Evolutionary conservation across 495 filamentous ascomycete genomes (phyloP), one percentile per base, ranked within the genome.

Genomic region (Penicillium alfredii): DNA sequence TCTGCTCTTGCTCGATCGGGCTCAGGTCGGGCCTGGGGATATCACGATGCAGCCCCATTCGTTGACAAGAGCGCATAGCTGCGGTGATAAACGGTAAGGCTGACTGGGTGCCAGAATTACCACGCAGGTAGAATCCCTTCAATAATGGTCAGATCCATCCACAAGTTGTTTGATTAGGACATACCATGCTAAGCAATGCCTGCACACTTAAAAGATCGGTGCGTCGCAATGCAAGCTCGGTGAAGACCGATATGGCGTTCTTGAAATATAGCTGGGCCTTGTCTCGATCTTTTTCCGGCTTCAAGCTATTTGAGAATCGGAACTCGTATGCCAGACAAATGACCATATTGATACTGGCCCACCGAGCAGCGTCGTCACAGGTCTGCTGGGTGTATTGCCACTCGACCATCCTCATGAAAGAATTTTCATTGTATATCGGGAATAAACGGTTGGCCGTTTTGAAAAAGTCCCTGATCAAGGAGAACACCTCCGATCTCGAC

Each of bases 391-490:
- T 89, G 63, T 96, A 98, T 50, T 97, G 88, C 63, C 84, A 82
- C 49, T 95, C 87, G 3, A 98, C 85, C 20, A 97, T 67, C 51
- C 86, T 80, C 85, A 96, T 95, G 51, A 98, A 98, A 0, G 90
- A 88, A 8, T 82, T 81, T 56, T 96, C 87, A 55, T 97, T 89
- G 55, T 92, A 97, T 4, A 98, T 72, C 16, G 92, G 92, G 58
- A 96, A 94, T 63, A 96, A 85, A 71, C 86, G 84, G 64, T 98
- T 98, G 63, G 95, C 88, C 49, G 93, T 94, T 51, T 83, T 82
- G 53, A 98, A 98, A 55, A 80, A 98, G 56, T 95, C 89, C 51
- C 81, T 84, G 21, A 92, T 72, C 30, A 94, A 69, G 11, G 84
- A 85, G 33, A 86, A 66, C 8, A 83, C 84, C 64, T 92, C 86